Conservation (phyloP, 768 basidiomycete species). For the Auricularia heimuer region DNA sequence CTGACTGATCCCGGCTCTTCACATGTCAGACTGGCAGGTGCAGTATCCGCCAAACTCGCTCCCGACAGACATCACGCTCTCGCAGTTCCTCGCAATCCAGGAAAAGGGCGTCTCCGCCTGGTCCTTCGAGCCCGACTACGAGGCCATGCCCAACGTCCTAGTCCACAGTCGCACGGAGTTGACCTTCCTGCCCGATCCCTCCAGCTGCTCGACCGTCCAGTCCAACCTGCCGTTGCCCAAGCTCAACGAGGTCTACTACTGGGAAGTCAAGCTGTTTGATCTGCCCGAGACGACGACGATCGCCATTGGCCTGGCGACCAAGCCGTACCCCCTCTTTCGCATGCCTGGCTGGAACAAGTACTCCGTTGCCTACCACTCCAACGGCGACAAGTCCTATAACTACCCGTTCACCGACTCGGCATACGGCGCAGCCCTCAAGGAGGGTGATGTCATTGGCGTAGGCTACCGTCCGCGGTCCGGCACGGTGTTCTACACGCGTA, state of each 20-base stretch:
- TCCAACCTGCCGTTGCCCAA: conserved; percentile 95
- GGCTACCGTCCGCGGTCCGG: conserved; percentile 95
- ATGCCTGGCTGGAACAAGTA: conserved; percentile 77
- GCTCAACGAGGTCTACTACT: conserved; percentile 98
- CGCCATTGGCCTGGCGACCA: conserved; percentile 91
- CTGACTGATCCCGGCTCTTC: background rate
- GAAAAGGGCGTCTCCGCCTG: conserved; percentile 99
- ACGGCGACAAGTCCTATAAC: conserved; percentile 94
- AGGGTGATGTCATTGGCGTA: conserved; percentile 92
- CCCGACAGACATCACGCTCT: conserved; percentile 95
- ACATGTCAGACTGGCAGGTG: conserved; percentile 56
- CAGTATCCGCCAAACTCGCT: conserved; percentile 94
- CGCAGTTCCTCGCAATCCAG: conserved; percentile 97
- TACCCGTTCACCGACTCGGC: conserved; percentile 84
- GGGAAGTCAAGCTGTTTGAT: conserved; percentile 99
- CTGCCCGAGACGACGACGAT: conserved; percentile 79
- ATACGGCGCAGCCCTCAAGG: conserved; percentile 76
- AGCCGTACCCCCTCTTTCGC: conserved; percentile 92
- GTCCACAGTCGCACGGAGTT: conserved; percentile 96
- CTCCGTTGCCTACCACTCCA: conserved; percentile 92
- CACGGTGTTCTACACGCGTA: conserved; percentile 98
- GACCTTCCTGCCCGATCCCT: conserved; percentile 94
- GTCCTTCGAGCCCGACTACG: conserved; percentile 98
- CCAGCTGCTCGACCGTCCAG: conserved; percentile 89
- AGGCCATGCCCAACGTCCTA: conserved; percentile 82